phyloP scores from a whole-genome alignment of 768 basidiomycete genomes.

The Naganishia kalamii region DNA sequence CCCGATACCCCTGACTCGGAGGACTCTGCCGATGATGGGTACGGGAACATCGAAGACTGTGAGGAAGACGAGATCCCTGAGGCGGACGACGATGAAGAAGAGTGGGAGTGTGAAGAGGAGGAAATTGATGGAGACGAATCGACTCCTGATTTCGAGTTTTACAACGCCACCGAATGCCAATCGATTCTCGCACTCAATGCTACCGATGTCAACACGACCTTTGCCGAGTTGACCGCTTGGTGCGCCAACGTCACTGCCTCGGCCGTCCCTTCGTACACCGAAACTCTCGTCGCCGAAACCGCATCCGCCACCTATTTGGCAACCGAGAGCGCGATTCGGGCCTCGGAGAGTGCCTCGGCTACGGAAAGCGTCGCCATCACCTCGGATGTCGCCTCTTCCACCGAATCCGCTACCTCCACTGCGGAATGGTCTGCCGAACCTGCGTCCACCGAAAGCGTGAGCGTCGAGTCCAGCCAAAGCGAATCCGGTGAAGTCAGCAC shows the following conservation, averaged over 20 bases:
- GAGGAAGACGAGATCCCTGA: not conserved
- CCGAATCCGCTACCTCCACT: not conserved
- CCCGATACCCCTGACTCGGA: not conserved
- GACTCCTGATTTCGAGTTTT: not conserved
- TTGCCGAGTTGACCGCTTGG: slow-evolving; percentile 15
- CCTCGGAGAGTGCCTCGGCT: not conserved
- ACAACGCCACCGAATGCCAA: slow-evolving; percentile 12
- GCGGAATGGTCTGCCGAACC: not conserved
- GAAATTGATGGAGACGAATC: not conserved
- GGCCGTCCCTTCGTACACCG: not conserved
- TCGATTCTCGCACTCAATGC: slow-evolving; percentile 2
- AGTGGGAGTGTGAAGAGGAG: slow-evolving; percentile 20
- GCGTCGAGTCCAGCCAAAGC: not conserved
- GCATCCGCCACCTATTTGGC: not conserved
- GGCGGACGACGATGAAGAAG: slow-evolving; percentile 11
- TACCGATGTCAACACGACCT: slow-evolving; percentile 9
- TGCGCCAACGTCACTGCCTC: not conserved
- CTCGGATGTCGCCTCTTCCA: not conserved
- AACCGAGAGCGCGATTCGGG: not conserved
- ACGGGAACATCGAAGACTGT: slow-evolving; percentile 11
- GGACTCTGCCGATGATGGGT: not conserved
- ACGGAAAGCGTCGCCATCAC: not conserved
- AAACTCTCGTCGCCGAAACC: not conserved
- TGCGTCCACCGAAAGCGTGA: not conserved
- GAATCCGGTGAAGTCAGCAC: not conserved